Evolutionary conservation across 768 basidiomycete species (phyloP).

Genomic region (Termitomyces sp.): DNA sequence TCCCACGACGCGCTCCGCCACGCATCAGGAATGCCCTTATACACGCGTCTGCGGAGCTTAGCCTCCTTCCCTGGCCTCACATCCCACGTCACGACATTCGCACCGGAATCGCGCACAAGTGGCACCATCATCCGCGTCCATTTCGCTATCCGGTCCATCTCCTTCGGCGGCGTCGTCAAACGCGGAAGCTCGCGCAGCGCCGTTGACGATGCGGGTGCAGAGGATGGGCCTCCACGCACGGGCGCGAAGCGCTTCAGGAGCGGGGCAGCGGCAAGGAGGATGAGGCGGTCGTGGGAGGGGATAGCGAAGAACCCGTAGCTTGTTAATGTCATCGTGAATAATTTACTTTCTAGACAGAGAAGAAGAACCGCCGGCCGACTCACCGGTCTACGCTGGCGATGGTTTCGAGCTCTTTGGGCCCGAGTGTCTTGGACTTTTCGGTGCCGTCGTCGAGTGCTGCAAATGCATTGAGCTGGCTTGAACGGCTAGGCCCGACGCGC

Average conservation of each 20-base stretch:
- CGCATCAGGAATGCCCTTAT: constrained; percentile 95
- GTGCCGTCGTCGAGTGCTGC: constrained; percentile 49
- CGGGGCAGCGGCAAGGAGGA: constrained; percentile 62
- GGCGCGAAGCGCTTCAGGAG: constrained; percentile 52
- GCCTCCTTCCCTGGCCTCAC: constrained; percentile 58
- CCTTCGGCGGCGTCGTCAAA: constrained; percentile 49
- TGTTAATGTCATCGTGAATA: constrained; percentile 8
- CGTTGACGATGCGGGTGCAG: constrained; percentile 39
- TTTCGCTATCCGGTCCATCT: constrained; percentile 75
- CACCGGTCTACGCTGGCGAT: constrained; percentile 85
- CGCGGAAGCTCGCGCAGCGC: constrained; percentile 45
- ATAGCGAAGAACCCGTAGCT: constrained; percentile 92
- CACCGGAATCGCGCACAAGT: constrained; percentile 62
- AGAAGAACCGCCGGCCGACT: constrained; percentile 21
- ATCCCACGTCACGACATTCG: constrained; percentile 71
- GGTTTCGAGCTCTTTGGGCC: constrained; percentile 66
- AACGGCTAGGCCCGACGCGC: constrained; percentile 47
- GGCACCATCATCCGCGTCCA: constrained; percentile 91
- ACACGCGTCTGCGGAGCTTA: constrained; percentile 72
- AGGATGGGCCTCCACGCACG: constrained; percentile 39
- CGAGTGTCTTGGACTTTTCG: constrained; percentile 64
- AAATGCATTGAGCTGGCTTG: constrained; percentile 55
- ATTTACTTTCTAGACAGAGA: neutral
- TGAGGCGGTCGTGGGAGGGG: constrained; percentile 79
- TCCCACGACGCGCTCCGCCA: constrained; percentile 96